Evolutionary conservation across 2,329 filamentous ascomycete species (phyloP).

Genomic region (Fusarium ramigenum): DNA sequence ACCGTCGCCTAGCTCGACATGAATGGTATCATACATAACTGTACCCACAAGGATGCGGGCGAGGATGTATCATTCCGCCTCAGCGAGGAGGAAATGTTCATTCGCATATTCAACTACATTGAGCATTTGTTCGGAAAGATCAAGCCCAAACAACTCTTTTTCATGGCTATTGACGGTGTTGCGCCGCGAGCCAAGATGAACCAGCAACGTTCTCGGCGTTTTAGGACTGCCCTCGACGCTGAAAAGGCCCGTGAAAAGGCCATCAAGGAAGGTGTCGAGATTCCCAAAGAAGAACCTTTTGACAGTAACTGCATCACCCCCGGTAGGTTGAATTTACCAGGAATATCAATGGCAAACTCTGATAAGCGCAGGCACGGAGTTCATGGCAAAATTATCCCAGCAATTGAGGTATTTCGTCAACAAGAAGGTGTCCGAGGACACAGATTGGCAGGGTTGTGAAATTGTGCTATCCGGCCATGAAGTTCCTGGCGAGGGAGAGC

Average conservation of each 20-base stretch:
- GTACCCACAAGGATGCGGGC: constrained; percentile 91
- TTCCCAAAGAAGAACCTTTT: constrained; percentile 95
- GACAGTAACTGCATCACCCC: constrained; percentile 99
- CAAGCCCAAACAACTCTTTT: constrained; percentile 97
- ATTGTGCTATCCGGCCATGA: constrained; percentile 97
- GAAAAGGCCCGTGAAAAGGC: constrained; percentile 94
- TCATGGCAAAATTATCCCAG: constrained; percentile 95
- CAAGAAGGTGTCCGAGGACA: constrained; percentile 97
- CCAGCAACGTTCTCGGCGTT: constrained; percentile 94
- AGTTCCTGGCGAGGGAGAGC: constrained; percentile 96
- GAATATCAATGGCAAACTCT: constrained; percentile 12
- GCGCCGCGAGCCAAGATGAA: constrained; percentile 99
- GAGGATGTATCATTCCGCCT: constrained; percentile 92
- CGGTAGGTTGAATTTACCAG: constrained; percentile 54
- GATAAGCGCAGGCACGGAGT: constrained; percentile 72
- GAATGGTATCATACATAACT: constrained; percentile 99
- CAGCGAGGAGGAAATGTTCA: constrained; percentile 99
- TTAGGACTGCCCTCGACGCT: constrained; percentile 90
- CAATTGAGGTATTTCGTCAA: constrained; percentile 99
- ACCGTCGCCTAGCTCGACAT: constrained; percentile 75
- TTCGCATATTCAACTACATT: constrained; percentile 99
- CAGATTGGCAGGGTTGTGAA: constrained; percentile 97
- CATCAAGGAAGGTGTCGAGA: constrained; percentile 84
- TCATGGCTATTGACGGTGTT: constrained; percentile 99
- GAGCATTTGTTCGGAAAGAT: constrained; percentile 99